These are phyloP conservation scores for Sugiyamaella japonica DNA, from an alignment of 1,139 yeast species.

Conservation along the genomic window DNA sequence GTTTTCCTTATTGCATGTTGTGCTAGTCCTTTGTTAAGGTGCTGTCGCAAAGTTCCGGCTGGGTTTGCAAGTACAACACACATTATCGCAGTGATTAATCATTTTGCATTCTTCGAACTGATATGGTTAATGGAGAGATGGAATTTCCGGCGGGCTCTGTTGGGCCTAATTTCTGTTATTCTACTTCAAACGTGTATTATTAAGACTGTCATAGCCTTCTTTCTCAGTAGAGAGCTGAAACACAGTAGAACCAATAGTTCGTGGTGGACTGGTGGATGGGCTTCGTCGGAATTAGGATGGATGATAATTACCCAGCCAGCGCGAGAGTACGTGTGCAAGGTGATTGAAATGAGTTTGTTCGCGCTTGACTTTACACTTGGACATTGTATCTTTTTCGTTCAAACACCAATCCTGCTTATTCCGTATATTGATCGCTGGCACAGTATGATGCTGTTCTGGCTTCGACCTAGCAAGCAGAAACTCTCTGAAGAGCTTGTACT, in stretches of 20 bases:
- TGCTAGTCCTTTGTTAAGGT: conserved; percentile 64
- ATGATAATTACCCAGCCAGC: conserved; percentile 61
- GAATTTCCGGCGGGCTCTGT: conserved; percentile 56
- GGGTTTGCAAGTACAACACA: conserved; percentile 91
- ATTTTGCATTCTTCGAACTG: conserved; percentile 57
- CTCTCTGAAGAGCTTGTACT: conserved; percentile 46
- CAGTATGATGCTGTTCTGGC: conserved; percentile 77
- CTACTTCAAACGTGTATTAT: conserved; percentile 57
- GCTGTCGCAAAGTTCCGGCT: conserved; percentile 5
- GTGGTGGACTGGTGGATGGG: conserved; percentile 92
- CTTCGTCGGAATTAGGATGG: conserved; percentile 59
- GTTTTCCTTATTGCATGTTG: conserved; percentile 52
- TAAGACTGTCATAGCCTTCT: conserved; percentile 47
- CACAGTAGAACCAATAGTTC: conserved; percentile 60
- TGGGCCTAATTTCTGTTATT: conserved; percentile 58
- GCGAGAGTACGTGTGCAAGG: conserved; percentile 67
- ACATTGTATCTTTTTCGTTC: conserved; percentile 58
- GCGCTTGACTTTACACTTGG: conserved; percentile 71
- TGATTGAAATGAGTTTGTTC: conserved; percentile 66
- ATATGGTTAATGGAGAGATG: conserved; percentile 66
- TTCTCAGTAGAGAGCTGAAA: conserved; percentile 60
- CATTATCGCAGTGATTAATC: conserved; percentile 64
- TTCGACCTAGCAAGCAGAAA: conserved; percentile 59
- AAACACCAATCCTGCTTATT: conserved; percentile 61
- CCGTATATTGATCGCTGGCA: conserved; percentile 81